Evolutionary conservation across 179 eudicot species (phyloP).

Genomic region (Camellia oleifera): DNA sequence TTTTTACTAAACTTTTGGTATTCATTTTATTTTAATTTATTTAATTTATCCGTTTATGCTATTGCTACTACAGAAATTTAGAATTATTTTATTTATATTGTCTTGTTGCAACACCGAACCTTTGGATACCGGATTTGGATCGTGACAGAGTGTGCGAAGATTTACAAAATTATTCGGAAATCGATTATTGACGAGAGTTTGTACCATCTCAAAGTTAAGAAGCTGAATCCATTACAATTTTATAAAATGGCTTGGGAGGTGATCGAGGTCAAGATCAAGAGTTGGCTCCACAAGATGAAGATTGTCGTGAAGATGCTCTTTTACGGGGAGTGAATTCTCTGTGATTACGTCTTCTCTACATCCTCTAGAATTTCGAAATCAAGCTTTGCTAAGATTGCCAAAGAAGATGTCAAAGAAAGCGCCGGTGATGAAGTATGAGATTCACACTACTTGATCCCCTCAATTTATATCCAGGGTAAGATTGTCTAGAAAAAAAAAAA

Average conservation of each 20-base stretch:
- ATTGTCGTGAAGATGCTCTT: conserved; percentile 46
- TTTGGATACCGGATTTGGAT: no score
- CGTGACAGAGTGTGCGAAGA: conserved; percentile 32
- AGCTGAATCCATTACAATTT: conserved; percentile 32
- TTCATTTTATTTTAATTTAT: no score
- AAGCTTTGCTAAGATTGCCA: conserved; percentile 57
- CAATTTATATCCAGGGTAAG: no score
- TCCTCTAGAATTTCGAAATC: conserved; percentile 40
- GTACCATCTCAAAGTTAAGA: conserved; percentile 39
- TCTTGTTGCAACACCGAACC: no score
- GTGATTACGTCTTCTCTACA: conserved; percentile 53
- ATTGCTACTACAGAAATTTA: no score
- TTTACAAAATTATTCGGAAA: conserved; percentile 39
- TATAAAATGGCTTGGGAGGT: conserved; percentile 59
- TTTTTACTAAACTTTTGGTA: no score
- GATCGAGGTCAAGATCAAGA: conserved; percentile 44
- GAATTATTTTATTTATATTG: no score
- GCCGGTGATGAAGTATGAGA: no score
- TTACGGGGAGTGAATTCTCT: conserved; percentile 50
- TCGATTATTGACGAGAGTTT: conserved; percentile 41
- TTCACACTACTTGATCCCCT: no score
- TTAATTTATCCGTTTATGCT: no score
- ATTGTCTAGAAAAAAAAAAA: no score
- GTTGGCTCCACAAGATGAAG: conserved; percentile 41
- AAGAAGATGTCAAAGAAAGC: conserved; percentile 31